Evolutionary conservation across 2,329 filamentous ascomycete genomes (phyloP), one percentile per base, ranked within the genome.

Genomic region (Tolypocladium inflatum): DNA sequence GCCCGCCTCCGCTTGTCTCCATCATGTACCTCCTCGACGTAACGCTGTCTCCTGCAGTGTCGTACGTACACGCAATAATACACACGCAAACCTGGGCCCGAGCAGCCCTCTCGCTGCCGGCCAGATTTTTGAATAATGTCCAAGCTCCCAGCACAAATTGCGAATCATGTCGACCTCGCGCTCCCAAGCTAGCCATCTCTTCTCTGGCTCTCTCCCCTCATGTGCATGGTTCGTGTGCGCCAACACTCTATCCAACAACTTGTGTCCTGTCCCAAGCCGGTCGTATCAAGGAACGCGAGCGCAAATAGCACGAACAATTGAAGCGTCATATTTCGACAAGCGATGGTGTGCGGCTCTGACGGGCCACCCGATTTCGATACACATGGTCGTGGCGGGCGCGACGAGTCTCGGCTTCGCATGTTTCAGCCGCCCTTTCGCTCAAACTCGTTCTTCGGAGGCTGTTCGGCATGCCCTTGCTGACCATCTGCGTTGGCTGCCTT

Each of bases 341-440:
- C 23, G 7, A 13, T 30, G 26, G 15, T 50, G 15, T 7, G 21
- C 43, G 23, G 26, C 23, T 21, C 23, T 33, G 45, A 19, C 23
- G 10, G 26, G 45, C 45, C 45, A 4, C 21, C 33, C 45, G 4
- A 6, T 19, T 17, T 33, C 17, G 7, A 6, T n/a, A 26, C 45
- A n/a, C 7, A 11, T 33, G 26, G 26, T n/a, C 26, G 17, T 26
- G 4, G 26, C 45, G 11, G 43, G 6, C 43, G 4, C 23, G 15
- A 43, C n/a, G 19, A 30, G 7, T 50, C 21, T 9, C 30, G 15
- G 19, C 30, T 10, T 19, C 4, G 35, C 11, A 11, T 8, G 23
- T 30, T 50, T 80, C 75, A 87, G 54, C 84, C 84, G 2, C 84
- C 84, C 64, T 86, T 87, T 59, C 84, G 80, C 60, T 87, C 84